phyloP scores from a whole-genome alignment of 75 land plant species.

The Cryptomeria japonica region DNA sequence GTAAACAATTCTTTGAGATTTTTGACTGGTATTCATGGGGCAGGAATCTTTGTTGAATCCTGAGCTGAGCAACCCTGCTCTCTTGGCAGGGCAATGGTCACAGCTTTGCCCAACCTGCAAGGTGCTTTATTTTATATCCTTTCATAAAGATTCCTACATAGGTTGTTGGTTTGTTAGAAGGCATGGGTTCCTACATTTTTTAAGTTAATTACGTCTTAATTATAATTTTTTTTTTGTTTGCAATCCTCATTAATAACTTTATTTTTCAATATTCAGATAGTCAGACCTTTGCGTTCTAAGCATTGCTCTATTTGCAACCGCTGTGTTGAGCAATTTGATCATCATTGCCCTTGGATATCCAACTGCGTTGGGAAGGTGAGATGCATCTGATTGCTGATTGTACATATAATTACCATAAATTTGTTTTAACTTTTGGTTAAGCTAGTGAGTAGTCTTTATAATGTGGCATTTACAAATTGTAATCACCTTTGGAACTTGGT shows the following conservation, averaged over 20 bases:
- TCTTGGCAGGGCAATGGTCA: slow-evolving; percentile 95
- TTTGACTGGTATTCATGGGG: not conserved
- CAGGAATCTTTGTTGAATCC: slow-evolving; percentile 89
- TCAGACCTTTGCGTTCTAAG: slow-evolving; percentile 89
- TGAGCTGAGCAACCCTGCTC: slow-evolving; percentile 77
- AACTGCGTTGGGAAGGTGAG: slow-evolving; percentile 98
- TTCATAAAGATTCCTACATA: not conserved
- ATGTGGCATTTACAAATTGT: not conserved
- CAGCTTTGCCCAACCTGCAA: slow-evolving; percentile 99
- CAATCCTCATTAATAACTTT: slow-evolving; percentile 9
- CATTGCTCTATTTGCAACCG: slow-evolving; percentile 93
- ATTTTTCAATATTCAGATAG: slow-evolving; percentile 56
- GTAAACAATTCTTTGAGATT: not conserved
- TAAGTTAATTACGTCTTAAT: not conserved
- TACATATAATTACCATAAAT: not conserved
- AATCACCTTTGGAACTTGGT: no score
- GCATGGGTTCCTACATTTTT: not conserved
- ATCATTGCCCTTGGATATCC: slow-evolving; percentile 99
- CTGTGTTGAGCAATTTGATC: slow-evolving; percentile 98
- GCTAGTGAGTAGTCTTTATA: not conserved
- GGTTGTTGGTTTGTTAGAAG: not conserved
- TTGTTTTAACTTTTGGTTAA: not conserved
- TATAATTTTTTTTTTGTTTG: not conserved
- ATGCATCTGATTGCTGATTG: not conserved
- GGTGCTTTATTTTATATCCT: slow-evolving; percentile 36